These are phyloP conservation scores for Saturnispora halmiae DNA, from an alignment of 805 yeast species.

Conservation along the genomic window DNA sequence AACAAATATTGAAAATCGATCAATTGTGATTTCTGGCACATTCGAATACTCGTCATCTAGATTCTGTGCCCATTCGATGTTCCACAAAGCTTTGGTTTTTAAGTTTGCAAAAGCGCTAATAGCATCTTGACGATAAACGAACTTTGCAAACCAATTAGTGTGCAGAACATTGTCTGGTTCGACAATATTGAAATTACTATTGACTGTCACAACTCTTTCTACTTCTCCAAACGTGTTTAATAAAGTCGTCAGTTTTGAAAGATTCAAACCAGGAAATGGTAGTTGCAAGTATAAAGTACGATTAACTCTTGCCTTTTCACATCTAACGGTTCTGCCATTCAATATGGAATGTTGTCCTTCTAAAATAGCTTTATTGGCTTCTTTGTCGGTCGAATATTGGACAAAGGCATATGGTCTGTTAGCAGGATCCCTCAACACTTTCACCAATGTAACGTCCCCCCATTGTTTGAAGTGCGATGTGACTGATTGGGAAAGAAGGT, in stretches of 20 bases:
- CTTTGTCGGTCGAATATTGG: slow-evolving; percentile 64
- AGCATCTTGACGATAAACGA: slow-evolving; percentile 79
- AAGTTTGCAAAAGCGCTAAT: slow-evolving; percentile 71
- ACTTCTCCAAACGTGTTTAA: slow-evolving; percentile 61
- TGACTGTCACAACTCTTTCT: slow-evolving; percentile 50
- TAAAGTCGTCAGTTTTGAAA: slow-evolving; percentile 29
- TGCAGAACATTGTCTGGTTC: slow-evolving; percentile 14
- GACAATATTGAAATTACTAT: slow-evolving; percentile 25
- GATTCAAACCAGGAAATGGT: slow-evolving; percentile 20
- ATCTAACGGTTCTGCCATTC: slow-evolving; percentile 70
- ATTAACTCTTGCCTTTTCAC: slow-evolving; percentile 88
- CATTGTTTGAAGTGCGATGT: slow-evolving; percentile 57
- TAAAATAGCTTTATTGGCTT: slow-evolving; percentile 57
- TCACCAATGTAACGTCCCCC: slow-evolving; percentile 66
- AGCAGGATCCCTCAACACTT: slow-evolving; percentile 72
- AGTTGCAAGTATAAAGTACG: slow-evolving; percentile 62
- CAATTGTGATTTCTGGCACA: slow-evolving; percentile 41
- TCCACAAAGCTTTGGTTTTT: slow-evolving; percentile 44
- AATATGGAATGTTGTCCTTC: slow-evolving; percentile 61
- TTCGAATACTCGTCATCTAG: slow-evolving; percentile 41
- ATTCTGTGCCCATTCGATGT: slow-evolving; percentile 82
- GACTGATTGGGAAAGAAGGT: slow-evolving; percentile 61
- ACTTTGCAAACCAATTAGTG: slow-evolving; percentile 60
- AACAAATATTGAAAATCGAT: slow-evolving; percentile 65
- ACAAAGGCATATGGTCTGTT: slow-evolving; percentile 91